These are phyloP conservation scores for Poronia punctata DNA, from an alignment of 495 filamentous ascomycete genomes.

Conservation along the genomic window DNA sequence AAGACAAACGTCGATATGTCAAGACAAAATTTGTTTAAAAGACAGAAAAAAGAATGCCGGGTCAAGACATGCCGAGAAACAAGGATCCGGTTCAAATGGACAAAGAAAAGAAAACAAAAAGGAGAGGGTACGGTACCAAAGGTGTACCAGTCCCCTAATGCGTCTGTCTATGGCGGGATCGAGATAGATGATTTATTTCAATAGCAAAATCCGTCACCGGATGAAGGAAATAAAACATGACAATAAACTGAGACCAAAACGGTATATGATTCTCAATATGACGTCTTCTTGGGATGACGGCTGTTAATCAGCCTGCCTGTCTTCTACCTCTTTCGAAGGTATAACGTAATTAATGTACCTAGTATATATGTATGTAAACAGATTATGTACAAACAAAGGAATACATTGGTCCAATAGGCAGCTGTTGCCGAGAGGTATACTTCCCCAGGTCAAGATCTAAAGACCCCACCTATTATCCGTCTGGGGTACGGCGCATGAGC, in stretches of 20 bases:
- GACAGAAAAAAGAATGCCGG: constrained; percentile 14
- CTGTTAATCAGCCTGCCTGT: background rate
- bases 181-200: constrained; percentile 29
- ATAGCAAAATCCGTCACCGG: constrained; percentile 29
- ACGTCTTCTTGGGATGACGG: background rate
- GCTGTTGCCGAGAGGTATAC: no score
- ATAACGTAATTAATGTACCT: no score
- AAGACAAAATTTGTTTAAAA: constrained; percentile 11
- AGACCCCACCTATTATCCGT: no score
- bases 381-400: no score
- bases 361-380: no score
- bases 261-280: constrained; percentile 10
- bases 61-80: constrained; percentile 10
- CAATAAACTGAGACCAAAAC: constrained; percentile 24
- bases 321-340: no score
- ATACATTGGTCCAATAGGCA: no score
- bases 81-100: constrained; percentile 19
- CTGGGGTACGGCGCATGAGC: no score
- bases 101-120: constrained; percentile 15
- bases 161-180: constrained; percentile 21
- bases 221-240: constrained; percentile 22
- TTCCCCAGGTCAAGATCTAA: no score
- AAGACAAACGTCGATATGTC: constrained; percentile 16
- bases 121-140: no score
- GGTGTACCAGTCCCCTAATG: no score